Conservation (phyloP, 306 rosid genomes). For the Clitoria ternatea region DNA sequence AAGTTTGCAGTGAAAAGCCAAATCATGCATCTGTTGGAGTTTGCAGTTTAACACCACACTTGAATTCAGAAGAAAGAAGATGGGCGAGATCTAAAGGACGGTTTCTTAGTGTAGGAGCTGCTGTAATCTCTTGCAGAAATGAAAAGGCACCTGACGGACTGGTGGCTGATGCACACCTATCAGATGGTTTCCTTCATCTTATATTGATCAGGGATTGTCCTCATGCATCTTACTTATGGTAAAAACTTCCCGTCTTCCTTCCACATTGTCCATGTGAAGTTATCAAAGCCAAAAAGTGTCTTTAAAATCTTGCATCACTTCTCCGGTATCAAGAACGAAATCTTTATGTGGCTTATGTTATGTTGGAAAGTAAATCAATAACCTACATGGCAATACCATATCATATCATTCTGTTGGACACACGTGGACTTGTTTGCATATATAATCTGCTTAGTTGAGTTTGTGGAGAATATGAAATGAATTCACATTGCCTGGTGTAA, state of each 20-base stretch:
- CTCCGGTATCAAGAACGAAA: neutral
- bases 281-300: neutral
- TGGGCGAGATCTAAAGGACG: slow-evolving; percentile 81
- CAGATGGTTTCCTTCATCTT: slow-evolving; percentile 92
- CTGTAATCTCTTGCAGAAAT: slow-evolving; percentile 78
- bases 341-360: neutral
- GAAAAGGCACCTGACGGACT: slow-evolving; percentile 95
- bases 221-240: slow-evolving; percentile 84
- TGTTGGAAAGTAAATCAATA: neutral
- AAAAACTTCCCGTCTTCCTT: neutral
- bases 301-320: neutral
- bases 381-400: slow-evolving; percentile 6
- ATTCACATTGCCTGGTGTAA: neutral
- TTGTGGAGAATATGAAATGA: neutral
- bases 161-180: slow-evolving; percentile 94
- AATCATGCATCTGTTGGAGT: slow-evolving; percentile 20
- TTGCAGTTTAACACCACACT: slow-evolving; percentile 31
- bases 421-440: neutral
- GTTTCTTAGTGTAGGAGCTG: slow-evolving; percentile 88
- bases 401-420: neutral
- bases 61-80: slow-evolving; percentile 42
- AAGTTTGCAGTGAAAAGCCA: slow-evolving; percentile 52
- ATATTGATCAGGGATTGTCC: slow-evolving; percentile 78
- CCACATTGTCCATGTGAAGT: neutral
- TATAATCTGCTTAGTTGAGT: neutral